Base-by-base conservation (phyloP, 306 rosid species). In the Hippophae rhamnoides region DNA sequence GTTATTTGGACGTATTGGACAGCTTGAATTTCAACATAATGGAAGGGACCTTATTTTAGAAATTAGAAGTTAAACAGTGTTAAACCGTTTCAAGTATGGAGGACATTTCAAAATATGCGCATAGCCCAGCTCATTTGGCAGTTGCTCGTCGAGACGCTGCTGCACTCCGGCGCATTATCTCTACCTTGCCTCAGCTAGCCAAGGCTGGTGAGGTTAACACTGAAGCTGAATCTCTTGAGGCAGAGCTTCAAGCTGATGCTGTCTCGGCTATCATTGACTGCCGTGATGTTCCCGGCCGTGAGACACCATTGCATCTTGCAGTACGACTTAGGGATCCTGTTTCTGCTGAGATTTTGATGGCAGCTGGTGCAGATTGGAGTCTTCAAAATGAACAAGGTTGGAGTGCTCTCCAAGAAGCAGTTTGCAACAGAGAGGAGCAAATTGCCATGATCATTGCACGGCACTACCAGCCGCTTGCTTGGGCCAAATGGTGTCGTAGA, bases 401-500 rank as follows among this genome's bases (percentile, higher is more conserved):
- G 99, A 88, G 95, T 77, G 97, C 99, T 59, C 94, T 93, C 59
- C 99, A 88, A 64, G 99, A 93, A 75, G 99, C 99, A 0, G 99
- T 93, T 18, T 93, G 95, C 75, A 80, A 82, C 8, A 82, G 97
- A 74, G 95, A 93, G 76, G 99, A 93, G 71, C 76, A 86, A 8
- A 88, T 88, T 68, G 97, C 97, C 25, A 77, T 93, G 95, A 86
- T 80, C 40, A 93, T 93, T 65, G 97, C 97, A 5, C 74, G 97
- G 9, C 89, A 88, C 53, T 88, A 86, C 70, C 97, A 88, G 50
- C 97, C 97, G 43, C 78, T 88, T 50, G 95, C 99, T 64, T 93
- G 99, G 99, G 96, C 99, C 50, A 93, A 93, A 79, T 88, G 99
- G 99, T 84, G 97, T 63, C 93, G 99, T 5, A 88, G 99, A 69